These are phyloP conservation scores for Penicillium sp. DNA, from an alignment of 2,329 filamentous ascomycete species.

Conservation along the genomic window DNA sequence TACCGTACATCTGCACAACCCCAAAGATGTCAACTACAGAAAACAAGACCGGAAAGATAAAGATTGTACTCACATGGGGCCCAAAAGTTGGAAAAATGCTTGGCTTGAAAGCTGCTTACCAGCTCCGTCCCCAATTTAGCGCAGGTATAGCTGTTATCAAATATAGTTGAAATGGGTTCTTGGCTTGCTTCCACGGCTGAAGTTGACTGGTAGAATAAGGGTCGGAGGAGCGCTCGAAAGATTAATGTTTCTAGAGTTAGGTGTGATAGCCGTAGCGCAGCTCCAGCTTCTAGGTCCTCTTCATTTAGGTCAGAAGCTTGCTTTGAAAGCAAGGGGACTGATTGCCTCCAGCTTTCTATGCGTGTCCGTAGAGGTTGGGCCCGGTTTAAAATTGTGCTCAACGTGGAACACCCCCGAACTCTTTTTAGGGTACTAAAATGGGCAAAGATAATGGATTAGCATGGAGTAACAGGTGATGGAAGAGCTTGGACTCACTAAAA, in stretches of 20 bases:
- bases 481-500: slow-evolving; percentile 1
- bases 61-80: slow-evolving; percentile 1
- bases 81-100: slow-evolving; percentile 4
- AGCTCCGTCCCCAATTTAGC: slow-evolving; percentile 1
- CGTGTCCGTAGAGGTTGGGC: slow-evolving; percentile 2
- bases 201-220: background rate
- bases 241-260: slow-evolving; percentile 1
- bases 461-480: background rate
- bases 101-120: background rate
- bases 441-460: background rate
- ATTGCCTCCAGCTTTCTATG: slow-evolving; percentile 1
- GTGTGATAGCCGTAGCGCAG: background rate
- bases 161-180: background rate
- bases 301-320: background rate
- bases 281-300: background rate
- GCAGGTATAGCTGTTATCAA: slow-evolving; percentile 1
- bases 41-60: background rate
- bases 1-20: background rate
- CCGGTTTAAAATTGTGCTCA: background rate
- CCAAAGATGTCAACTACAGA: background rate
- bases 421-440: background rate
- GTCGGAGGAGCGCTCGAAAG: slow-evolving; percentile 2
- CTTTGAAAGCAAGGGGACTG: background rate
- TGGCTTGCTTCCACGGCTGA: background rate
- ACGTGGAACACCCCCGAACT: background rate